Conservation (phyloP, 1,139 yeast species). For the Meyerozyma carpophila region DNA sequence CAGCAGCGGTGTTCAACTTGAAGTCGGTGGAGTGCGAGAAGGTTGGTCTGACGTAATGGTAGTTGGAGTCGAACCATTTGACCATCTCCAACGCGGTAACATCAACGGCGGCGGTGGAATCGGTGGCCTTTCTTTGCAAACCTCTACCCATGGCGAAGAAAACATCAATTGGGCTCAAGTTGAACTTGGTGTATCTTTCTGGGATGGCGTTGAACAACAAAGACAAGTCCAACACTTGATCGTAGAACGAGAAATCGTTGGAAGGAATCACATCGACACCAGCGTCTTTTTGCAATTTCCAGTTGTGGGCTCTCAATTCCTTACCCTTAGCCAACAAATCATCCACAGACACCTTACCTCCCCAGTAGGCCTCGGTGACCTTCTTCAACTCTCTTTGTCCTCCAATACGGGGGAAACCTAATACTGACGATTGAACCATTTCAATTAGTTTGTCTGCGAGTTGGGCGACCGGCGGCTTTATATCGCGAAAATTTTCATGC, state of each 20-base stretch:
- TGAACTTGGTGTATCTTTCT: constrained; percentile 91
- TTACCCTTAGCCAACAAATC: constrained; percentile 90
- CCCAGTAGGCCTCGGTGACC: constrained; percentile 98
- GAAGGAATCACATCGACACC: constrained; percentile 98
- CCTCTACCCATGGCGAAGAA: constrained; percentile 99
- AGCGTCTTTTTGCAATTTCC: constrained; percentile 96
- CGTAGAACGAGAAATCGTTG: constrained; percentile 97
- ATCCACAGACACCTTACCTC: constrained; percentile 83
- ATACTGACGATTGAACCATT: constrained; percentile 94
- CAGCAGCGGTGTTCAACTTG: constrained; percentile 72
- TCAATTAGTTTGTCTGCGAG: constrained; percentile 8
- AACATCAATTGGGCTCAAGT: constrained; percentile 85
- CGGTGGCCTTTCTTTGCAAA: constrained; percentile 95
- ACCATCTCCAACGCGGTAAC: constrained; percentile 99
- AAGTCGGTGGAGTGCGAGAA: constrained; percentile 92
- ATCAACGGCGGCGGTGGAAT: constrained; percentile 82
- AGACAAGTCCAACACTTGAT: constrained; percentile 92
- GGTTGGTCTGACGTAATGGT: constrained; percentile 99
- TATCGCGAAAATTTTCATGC: constrained; percentile 3
- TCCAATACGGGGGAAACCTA: constrained; percentile 99
- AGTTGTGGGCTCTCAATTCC: constrained; percentile 91
- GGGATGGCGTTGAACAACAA: constrained; percentile 93
- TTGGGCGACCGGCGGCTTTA: neutral
- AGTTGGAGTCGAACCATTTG: constrained; percentile 99
- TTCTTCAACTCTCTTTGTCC: constrained; percentile 99